Evolutionary conservation across 208 protist genomes (phyloP).

Genomic region (Wallacemonas rigidus): DNA sequence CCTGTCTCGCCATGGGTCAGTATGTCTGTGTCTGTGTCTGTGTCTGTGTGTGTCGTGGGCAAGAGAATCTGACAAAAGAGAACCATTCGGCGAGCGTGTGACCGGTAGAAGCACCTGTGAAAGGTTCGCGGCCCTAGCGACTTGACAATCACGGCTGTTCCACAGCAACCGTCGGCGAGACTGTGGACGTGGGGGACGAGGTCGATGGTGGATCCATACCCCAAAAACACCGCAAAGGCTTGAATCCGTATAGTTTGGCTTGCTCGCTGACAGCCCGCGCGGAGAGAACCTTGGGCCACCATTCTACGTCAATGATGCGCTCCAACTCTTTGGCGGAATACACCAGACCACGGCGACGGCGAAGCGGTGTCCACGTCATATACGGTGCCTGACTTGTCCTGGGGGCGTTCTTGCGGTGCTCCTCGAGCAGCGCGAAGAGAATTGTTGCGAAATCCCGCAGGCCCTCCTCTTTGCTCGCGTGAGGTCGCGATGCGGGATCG

Average conservation of each 20-base stretch:
- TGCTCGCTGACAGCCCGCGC: conserved; percentile 41
- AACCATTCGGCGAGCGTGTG: no score
- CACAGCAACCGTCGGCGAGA: background rate
- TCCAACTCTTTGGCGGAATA: conserved; percentile 66
- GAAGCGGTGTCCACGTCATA: conserved; percentile 90
- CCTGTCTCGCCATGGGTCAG: no score
- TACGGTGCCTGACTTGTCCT: conserved; percentile 53
- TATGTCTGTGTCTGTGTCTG: no score
- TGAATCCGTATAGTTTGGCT: conserved; percentile 49
- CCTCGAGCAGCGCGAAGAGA: conserved; percentile 81
- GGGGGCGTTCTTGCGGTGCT: conserved; percentile 45
- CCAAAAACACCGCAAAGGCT: conserved; percentile 74
- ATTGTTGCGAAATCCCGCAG: conserved; percentile 79
- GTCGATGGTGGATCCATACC: conserved; percentile 21
- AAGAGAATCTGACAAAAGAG: no score
- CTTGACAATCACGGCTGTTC: no score
- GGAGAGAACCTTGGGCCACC: conserved; percentile 71
- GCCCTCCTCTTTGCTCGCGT: conserved; percentile 58
- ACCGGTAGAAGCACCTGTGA: no score
- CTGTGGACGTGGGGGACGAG: background rate
- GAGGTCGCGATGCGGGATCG: background rate
- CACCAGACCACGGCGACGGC: conserved; percentile 41
- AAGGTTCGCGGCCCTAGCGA: no score
- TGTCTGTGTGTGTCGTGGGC: no score
- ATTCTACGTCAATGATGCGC: conserved; percentile 69